Evolutionary conservation across 2,329 filamentous ascomycete genomes (phyloP).

Genomic region (Paraphaeosphaeria sporulosa): DNA sequence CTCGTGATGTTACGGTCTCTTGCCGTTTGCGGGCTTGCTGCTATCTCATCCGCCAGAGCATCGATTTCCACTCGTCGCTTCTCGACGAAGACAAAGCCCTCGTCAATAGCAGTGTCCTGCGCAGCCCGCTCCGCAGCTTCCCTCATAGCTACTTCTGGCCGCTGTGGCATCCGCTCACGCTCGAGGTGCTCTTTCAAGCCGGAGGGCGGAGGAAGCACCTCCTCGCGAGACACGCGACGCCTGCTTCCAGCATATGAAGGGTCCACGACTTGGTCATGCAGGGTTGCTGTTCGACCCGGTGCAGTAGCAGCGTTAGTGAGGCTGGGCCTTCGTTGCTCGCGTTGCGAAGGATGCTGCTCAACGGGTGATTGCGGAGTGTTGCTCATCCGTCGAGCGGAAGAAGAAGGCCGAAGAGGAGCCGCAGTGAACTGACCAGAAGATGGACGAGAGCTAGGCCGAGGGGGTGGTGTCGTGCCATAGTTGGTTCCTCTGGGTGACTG

Average conservation of each 20-base stretch:
- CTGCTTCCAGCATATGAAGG: conserved; percentile 60
- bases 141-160: conserved; percentile 48
- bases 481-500: conserved; percentile 42
- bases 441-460: conserved; percentile 42
- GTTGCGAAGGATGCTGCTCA: conserved; percentile 46
- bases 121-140: conserved; percentile 71
- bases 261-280: conserved; percentile 45
- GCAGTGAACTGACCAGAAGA: conserved; percentile 36
- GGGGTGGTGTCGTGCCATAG: conserved; percentile 41
- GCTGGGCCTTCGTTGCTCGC: conserved; percentile 52
- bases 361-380: conserved; percentile 42
- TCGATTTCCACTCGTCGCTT: conserved; percentile 96
- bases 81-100: conserved; percentile 95
- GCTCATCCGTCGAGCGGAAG: conserved; percentile 39
- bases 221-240: conserved; percentile 66
- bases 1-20: conserved; percentile 59
- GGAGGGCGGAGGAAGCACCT: conserved; percentile 53
- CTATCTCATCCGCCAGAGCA: conserved; percentile 93
- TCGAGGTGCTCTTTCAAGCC: conserved; percentile 58
- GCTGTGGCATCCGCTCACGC: conserved; percentile 52
- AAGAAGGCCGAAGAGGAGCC: conserved; percentile 32
- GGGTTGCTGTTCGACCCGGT: conserved; percentile 50
- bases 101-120: conserved; percentile 87
- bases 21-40: conserved; percentile 73
- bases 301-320: conserved; percentile 56